Evolutionary conservation across 768 basidiomycete species (phyloP).

Genomic region (Hygrophorus pudorinus): DNA sequence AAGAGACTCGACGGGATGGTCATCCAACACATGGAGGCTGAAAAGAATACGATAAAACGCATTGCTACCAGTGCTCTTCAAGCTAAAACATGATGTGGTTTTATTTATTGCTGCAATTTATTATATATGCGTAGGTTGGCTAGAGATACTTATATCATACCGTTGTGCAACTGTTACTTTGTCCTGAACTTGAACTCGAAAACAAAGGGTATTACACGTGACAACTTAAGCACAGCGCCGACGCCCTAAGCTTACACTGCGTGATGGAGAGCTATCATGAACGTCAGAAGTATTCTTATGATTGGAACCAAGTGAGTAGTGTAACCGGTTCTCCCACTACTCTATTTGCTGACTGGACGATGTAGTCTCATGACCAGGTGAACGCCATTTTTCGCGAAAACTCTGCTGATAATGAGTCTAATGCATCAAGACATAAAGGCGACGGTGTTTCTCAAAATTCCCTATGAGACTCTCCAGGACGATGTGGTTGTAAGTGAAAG

Average conservation of each 20-base stretch:
- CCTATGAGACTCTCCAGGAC: conserved; percentile 59
- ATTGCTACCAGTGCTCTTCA: conserved; percentile 42
- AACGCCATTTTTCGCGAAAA: conserved; percentile 6
- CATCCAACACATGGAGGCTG: conserved; percentile 72
- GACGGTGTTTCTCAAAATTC: conserved; percentile 66
- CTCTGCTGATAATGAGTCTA: conserved; percentile 12
- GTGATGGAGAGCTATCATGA: conserved; percentile 3
- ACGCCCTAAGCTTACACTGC: no score
- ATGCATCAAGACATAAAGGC: conserved; percentile 35
- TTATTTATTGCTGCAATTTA: conserved; percentile 13
- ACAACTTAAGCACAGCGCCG: no score
- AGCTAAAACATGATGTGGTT: conserved; percentile 1
- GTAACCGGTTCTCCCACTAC: conserved; percentile 5
- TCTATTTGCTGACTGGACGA: conserved; percentile 9
- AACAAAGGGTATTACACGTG: no score
- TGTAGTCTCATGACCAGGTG: conserved; percentile 83
- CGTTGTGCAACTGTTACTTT: no score
- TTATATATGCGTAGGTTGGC: conserved; percentile 14
- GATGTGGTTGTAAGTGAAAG: conserved; percentile 49
- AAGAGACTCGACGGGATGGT: conserved; percentile 71
- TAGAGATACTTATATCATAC: no score
- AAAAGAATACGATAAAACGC: conserved; percentile 69
- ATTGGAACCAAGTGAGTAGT: conserved; percentile 74
- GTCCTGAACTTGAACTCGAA: no score
- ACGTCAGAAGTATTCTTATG: conserved; percentile 43